Evolutionary conservation across 2,329 filamentous ascomycete species (phyloP).

Genomic region (Microsporum audouinii): DNA sequence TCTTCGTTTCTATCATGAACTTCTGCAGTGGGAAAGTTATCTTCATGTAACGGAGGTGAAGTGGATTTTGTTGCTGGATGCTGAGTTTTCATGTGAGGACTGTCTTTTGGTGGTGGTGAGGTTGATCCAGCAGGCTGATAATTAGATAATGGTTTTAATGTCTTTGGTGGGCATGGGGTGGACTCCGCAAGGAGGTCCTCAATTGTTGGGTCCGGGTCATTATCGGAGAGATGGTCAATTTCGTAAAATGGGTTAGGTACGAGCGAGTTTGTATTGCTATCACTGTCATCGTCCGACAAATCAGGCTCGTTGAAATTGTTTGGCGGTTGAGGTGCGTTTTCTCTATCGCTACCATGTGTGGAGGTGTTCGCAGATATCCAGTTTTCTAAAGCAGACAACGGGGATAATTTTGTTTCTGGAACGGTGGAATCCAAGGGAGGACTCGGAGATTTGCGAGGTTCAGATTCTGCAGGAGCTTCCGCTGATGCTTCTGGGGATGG

Average conservation of each 20-base stretch:
- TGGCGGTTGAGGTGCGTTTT: not conserved
- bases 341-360: conserved; percentile 6
- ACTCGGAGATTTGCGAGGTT: not conserved
- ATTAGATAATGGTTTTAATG: not conserved
- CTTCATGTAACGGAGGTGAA: not conserved
- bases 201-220: not conserved
- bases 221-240: conserved; percentile 3
- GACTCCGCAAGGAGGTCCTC: conserved; percentile 5
- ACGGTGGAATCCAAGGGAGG: not conserved
- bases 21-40: not conserved
- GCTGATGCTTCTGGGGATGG: not conserved
- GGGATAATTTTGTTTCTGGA: conserved; percentile 10
- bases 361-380: conserved; percentile 13
- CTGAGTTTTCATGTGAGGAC: not conserved
- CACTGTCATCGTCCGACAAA: not conserved
- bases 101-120: not conserved
- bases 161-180: not conserved
- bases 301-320: not conserved
- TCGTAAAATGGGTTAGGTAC: conserved; percentile 27
- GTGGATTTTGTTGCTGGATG: not conserved
- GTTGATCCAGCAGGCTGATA: conserved; percentile 4
- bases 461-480: not conserved
- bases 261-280: conserved; percentile 10
- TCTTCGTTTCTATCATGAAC: not conserved
- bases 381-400: conserved; percentile 5